Evolutionary conservation across 1,139 yeast genomes (phyloP).

Genomic region (Scheffersomyces titani): DNA sequence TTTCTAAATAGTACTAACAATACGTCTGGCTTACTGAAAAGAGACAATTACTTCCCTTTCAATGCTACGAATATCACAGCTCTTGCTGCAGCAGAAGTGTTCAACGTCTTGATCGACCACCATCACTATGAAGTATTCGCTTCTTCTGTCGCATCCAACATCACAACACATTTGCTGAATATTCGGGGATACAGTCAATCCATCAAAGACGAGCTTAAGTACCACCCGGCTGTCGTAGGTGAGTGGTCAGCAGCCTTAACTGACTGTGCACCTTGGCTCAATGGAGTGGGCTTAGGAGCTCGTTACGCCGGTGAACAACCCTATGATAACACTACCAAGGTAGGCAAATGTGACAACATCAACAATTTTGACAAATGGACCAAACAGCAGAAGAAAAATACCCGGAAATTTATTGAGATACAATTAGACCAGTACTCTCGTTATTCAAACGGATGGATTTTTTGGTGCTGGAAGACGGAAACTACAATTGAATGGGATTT

Average conservation of each 20-base stretch:
- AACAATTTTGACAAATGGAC: slow-evolving; percentile 39
- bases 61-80: slow-evolving; percentile 8
- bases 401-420: slow-evolving; percentile 48
- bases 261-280: slow-evolving; percentile 67
- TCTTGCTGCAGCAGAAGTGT: slow-evolving; percentile 20
- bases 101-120: slow-evolving; percentile 57
- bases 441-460: slow-evolving; percentile 58
- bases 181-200: slow-evolving; percentile 38
- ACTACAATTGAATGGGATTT: slow-evolving; percentile 66
- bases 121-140: slow-evolving; percentile 67
- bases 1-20: background rate
- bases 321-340: slow-evolving; percentile 31
- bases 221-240: slow-evolving; percentile 57
- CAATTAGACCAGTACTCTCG: slow-evolving; percentile 47
- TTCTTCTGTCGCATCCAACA: slow-evolving; percentile 37
- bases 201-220: slow-evolving; percentile 33
- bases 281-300: slow-evolving; percentile 61
- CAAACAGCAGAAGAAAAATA: slow-evolving; percentile 39
- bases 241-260: slow-evolving; percentile 69
- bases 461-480: slow-evolving; percentile 73
- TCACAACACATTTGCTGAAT: slow-evolving; percentile 39
- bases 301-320: slow-evolving; percentile 54
- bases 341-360: slow-evolving; percentile 30
- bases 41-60: background rate
- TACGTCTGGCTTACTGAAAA: background rate